Evolutionary conservation across 2,329 filamentous ascomycete genomes (phyloP).

Genomic region (Bisporella sp.): DNA sequence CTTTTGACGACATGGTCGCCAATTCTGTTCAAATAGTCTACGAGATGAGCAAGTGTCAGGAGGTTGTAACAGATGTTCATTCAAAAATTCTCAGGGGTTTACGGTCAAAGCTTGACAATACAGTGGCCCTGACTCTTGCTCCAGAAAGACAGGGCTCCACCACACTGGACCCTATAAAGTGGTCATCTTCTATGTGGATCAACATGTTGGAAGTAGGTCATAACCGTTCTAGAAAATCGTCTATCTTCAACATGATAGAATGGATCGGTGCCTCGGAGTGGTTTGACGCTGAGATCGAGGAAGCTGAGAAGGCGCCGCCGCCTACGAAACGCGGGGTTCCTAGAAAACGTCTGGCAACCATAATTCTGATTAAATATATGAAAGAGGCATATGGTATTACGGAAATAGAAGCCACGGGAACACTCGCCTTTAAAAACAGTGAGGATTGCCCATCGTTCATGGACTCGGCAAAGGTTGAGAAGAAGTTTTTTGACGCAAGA

Average conservation of each 20-base stretch:
- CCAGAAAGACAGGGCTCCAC: constrained; percentile 1
- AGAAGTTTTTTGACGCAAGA: constrained; percentile 6
- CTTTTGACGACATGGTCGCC: constrained; percentile 4
- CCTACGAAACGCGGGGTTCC: constrained; percentile 5
- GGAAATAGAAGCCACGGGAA: neutral
- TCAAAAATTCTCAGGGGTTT: too few species aligned
- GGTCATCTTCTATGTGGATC: neutral
- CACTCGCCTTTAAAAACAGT: constrained; percentile 2
- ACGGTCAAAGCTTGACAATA: too few species aligned
- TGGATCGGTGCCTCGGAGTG: constrained; percentile 7
- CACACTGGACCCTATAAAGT: constrained; percentile 6
- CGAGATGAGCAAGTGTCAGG: too few species aligned
- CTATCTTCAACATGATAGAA: constrained; percentile 10
- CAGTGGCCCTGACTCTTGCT: too few species aligned
- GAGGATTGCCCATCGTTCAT: constrained; percentile 7
- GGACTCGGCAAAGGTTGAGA: constrained; percentile 5
- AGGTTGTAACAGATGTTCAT: too few species aligned
- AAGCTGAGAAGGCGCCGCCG: constrained; percentile 7
- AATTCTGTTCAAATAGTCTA: too few species aligned
- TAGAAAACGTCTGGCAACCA: constrained; percentile 10
- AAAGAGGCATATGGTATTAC: constrained; percentile 3
- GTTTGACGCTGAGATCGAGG: constrained; percentile 7
- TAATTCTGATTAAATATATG: constrained; percentile 11
- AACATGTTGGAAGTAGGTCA: constrained; percentile 4
- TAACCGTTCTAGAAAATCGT: constrained; percentile 4